Evolutionary conservation across 768 basidiomycete genomes (phyloP).

Genomic region (Tulasnella sp.): DNA sequence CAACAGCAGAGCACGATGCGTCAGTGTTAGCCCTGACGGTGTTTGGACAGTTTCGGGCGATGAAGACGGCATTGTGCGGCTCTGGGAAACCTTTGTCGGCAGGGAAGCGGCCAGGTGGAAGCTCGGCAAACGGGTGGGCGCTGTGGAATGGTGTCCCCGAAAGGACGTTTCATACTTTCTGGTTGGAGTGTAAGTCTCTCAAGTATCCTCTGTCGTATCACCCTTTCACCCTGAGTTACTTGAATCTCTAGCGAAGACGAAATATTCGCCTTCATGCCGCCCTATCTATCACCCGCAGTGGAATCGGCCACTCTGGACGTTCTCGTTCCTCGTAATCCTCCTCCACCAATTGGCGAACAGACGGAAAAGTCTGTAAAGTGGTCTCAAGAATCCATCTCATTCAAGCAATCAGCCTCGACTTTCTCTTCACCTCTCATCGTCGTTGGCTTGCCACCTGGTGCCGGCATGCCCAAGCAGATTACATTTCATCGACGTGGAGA

Average conservation of each 20-base stretch:
- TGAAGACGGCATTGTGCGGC: conserved; percentile 75
- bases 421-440: conserved; percentile 55
- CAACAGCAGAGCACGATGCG: conserved; percentile 62
- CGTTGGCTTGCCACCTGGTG: conserved; percentile 56
- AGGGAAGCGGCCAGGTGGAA: conserved; percentile 84
- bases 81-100: conserved; percentile 92
- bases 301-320: conserved; percentile 57
- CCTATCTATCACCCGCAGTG: conserved; percentile 61
- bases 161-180: conserved; percentile 74
- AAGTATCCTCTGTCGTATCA: background rate
- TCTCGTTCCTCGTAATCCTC: conserved; percentile 61
- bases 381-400: conserved; percentile 41
- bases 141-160: conserved; percentile 92
- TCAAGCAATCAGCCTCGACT: conserved; percentile 43
- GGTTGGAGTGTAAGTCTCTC: conserved; percentile 64
- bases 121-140: conserved; percentile 71
- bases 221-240: background rate
- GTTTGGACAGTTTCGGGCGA: conserved; percentile 90
- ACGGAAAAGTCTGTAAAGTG: conserved; percentile 58
- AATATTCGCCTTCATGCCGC: conserved; percentile 75
- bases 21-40: conserved; percentile 81
- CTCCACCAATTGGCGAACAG: conserved; percentile 54
- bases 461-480: conserved; percentile 73
- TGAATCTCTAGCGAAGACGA: conserved; percentile 61
- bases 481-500: conserved; percentile 94